phyloP scores from a whole-genome alignment of 768 basidiomycete genomes.

The Russula lepida region DNA sequence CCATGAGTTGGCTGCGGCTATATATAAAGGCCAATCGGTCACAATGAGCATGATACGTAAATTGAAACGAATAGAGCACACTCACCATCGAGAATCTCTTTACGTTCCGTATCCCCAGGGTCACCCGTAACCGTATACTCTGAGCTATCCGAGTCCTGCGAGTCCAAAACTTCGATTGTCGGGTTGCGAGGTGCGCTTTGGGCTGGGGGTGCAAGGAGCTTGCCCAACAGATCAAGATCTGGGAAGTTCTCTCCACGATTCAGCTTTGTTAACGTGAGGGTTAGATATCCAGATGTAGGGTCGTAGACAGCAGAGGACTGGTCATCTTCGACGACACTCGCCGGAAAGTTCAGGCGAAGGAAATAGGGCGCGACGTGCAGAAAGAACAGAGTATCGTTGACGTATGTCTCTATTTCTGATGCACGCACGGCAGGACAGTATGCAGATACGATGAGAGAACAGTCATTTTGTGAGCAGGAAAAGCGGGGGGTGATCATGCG shows the following conservation, averaged over 20 bases:
- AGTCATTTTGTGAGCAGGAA: constrained; percentile 54
- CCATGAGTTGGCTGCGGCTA: constrained; percentile 78
- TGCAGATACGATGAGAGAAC: constrained; percentile 47
- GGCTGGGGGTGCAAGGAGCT: constrained; percentile 61
- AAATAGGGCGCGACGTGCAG: constrained; percentile 81
- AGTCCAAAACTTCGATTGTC: constrained; percentile 49
- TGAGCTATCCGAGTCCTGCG: constrained; percentile 22
- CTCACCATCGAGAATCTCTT: constrained; percentile 50
- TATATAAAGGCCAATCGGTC: constrained; percentile 27
- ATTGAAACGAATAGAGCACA: neutral
- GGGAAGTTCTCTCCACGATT: constrained; percentile 56
- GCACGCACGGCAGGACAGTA: constrained; percentile 70
- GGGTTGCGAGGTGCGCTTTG: constrained; percentile 27
- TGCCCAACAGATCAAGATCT: constrained; percentile 73
- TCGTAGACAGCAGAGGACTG: constrained; percentile 66
- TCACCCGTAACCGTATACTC: neutral
- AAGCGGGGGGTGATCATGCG: constrained; percentile 73
- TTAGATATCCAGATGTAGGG: constrained; percentile 68
- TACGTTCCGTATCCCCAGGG: constrained; percentile 29
- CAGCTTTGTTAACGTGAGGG: constrained; percentile 64
- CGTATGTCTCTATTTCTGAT: constrained; percentile 70
- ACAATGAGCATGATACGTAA: constrained; percentile 1
- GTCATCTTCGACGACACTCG: constrained; percentile 59
- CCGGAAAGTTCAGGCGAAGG: constrained; percentile 67
- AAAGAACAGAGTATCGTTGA: constrained; percentile 61